A percentile compares a stretch with the other conserved stretches of the same genome.
Conservation (phyloP, 345 rosid genomes). For the Erysimum cheiranthoides region DNA sequence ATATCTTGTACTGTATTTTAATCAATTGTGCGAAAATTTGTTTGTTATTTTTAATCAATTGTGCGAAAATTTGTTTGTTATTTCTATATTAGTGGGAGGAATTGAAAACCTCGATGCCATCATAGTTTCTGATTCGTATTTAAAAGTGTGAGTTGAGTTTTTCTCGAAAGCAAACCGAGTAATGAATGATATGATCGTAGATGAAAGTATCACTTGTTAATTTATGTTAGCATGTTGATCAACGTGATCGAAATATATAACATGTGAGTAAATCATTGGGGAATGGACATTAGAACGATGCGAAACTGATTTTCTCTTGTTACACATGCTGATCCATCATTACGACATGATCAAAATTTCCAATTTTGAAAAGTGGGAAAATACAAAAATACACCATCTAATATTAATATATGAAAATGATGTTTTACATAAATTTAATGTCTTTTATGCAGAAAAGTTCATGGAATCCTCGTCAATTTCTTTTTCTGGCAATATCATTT, state of each 20-base stretch:
- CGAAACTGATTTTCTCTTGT: slow-evolving; percentile 9
- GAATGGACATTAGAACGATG: neutral
- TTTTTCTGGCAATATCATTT: neutral
- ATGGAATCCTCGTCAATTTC: neutral
- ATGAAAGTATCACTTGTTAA: neutral
- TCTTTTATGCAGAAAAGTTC: neutral
- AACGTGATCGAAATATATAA: slow-evolving; percentile 15
- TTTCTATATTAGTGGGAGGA: neutral
- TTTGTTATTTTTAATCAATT: too few species aligned
- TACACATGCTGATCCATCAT: slow-evolving; percentile 43
- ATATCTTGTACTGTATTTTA: neutral
- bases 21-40: neutral
- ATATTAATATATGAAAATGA: neutral
- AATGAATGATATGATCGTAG: slow-evolving; percentile 15
- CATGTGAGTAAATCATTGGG: slow-evolving; percentile 30
- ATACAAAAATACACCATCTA: neutral
- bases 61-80: neutral
- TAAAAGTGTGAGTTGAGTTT: neutral
- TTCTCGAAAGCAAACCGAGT: slow-evolving; percentile 7
- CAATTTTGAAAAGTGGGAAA: neutral
- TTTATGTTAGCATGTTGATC: slow-evolving; percentile 32
- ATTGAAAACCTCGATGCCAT: slow-evolving; percentile 11
- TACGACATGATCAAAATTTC: slow-evolving; percentile 22
- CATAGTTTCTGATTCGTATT: neutral
- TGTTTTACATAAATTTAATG: neutral